phyloP scores from a whole-genome alignment of 1,284 basidiomycete species.

The Ganoderma sinense region DNA sequence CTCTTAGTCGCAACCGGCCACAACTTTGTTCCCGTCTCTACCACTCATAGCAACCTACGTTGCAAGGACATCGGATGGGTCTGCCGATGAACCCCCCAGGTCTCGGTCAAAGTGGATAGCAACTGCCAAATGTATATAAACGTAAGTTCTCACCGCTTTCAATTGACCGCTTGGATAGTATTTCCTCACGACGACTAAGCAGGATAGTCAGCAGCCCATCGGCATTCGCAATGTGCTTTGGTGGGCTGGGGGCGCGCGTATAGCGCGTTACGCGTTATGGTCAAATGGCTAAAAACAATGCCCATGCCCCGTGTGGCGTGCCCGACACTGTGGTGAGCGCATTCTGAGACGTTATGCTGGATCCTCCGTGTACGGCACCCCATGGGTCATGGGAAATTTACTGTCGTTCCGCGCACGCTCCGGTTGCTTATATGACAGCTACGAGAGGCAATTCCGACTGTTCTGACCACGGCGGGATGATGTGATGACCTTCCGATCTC shows the following conservation, averaged over 20 bases:
- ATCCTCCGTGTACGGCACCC: neutral
- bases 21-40: neutral
- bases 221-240: neutral
- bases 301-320: neutral
- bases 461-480: conserved; percentile 1
- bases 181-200: neutral
- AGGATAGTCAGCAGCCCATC: neutral
- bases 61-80: neutral
- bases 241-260: neutral
- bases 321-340: neutral
- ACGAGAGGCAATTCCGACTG: neutral
- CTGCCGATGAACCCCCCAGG: neutral
- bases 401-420: neutral
- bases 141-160: neutral
- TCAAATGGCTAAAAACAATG: neutral
- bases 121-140: neutral
- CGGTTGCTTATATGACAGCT: conserved; percentile 1
- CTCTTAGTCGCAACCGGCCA: neutral
- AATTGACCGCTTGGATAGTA: neutral
- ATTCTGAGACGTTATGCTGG: neutral
- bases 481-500: neutral
- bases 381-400: neutral
- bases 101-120: neutral
- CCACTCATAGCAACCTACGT: neutral
- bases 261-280: neutral